Percentiles rank a stretch among this genome's conserved stretches.
These are phyloP conservation scores for Acanthamoeba lenticulata DNA, from an alignment of 208 protist genomes.

Conservation along the genomic window DNA sequence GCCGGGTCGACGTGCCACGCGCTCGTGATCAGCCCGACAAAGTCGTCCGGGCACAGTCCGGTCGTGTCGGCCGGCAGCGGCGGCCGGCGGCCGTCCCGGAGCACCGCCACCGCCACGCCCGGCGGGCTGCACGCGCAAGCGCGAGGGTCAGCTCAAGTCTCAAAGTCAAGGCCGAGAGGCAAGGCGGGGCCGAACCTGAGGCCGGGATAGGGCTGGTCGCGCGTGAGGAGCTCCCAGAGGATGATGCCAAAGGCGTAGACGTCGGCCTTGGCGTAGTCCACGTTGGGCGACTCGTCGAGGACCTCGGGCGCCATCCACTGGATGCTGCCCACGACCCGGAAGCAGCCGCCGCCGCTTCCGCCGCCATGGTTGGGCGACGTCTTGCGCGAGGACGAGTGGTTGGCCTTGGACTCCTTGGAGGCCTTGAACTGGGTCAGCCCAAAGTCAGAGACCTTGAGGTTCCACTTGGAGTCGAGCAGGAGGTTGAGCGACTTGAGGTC, in stretches of 20 bases:
- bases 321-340: not conserved
- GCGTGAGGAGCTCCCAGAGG: not conserved
- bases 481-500: not conserved
- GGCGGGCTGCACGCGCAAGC: not conserved
- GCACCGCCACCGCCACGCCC: not conserved
- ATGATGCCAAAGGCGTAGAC: conserved; percentile 22
- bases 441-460: not conserved
- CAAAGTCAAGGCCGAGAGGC: not conserved
- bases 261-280: not conserved
- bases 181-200: not conserved
- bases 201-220: not conserved
- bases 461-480: not conserved
- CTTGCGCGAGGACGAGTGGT: too few species aligned
- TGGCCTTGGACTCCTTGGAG: not conserved
- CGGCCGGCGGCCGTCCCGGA: not conserved
- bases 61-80: not conserved
- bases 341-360: too few species aligned
- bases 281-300: not conserved
- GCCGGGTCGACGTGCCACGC: not conserved
- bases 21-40: not conserved
- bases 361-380: too few species aligned
- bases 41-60: not conserved
- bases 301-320: conserved; percentile 29
- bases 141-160: not conserved
- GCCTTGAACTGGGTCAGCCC: not conserved